A percentile compares a stretch with the other conserved stretches of the same genome.
phyloP scores from a whole-genome alignment of 176 grass and related monocot genomes.

The Bolboschoenus planiculmis region DNA sequence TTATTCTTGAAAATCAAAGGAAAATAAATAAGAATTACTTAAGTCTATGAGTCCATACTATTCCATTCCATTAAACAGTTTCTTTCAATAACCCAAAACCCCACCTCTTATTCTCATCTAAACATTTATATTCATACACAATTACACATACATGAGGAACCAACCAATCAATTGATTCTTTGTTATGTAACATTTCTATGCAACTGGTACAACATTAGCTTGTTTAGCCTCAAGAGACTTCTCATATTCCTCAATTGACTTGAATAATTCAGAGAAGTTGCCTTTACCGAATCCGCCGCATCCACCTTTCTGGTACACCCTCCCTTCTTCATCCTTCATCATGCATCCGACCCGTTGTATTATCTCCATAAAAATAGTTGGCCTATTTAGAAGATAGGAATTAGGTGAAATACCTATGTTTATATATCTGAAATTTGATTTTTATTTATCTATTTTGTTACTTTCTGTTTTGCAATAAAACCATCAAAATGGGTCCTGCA shows the following conservation, averaged over 20 bases:
- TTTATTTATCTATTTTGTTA: background rate
- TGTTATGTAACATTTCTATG: background rate
- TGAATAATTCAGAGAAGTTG: constrained; percentile 87
- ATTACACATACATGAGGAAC: background rate
- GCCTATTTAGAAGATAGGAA: constrained; percentile 30
- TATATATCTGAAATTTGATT: background rate
- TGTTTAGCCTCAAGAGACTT: constrained; percentile 73
- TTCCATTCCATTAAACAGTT: background rate
- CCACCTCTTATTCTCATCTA: background rate
- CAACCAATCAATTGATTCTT: background rate
- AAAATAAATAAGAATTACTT: background rate
- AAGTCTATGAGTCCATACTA: background rate
- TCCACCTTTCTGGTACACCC: constrained; percentile 71
- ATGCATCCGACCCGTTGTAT: constrained; percentile 82
- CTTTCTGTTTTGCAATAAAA: background rate
- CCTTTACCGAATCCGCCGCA: constrained; percentile 86
- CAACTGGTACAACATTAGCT: constrained; percentile 15
- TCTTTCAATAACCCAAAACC: background rate
- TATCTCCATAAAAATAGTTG: constrained; percentile 88
- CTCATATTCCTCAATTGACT: constrained; percentile 84
- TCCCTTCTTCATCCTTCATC: constrained; percentile 60
- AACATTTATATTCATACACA: constrained; percentile 2
- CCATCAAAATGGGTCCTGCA: background rate
- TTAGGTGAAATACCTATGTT: background rate
- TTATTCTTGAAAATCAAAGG: no score